These are phyloP conservation scores for Fusarium nodosum DNA, from an alignment of 2,329 filamentous ascomycete species.

Conservation along the genomic window DNA sequence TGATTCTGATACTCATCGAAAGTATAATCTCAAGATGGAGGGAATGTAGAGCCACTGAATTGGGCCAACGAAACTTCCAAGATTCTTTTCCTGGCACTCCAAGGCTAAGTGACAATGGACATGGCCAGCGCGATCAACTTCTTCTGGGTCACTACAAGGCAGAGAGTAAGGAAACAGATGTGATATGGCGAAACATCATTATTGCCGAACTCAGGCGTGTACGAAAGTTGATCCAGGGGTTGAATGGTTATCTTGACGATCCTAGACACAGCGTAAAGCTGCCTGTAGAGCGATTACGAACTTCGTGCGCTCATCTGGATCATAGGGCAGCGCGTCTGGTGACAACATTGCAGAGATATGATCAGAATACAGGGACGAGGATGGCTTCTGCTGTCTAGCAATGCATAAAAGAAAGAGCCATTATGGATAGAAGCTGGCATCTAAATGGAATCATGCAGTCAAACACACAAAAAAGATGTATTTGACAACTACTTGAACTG, in stretches of 20 bases:
- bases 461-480: not conserved
- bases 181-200: slow-evolving; percentile 8
- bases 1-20: slow-evolving; percentile 1
- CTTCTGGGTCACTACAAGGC: not conserved
- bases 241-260: not conserved
- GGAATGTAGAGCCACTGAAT: not conserved
- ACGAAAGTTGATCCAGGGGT: slow-evolving; percentile 1
- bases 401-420: not conserved
- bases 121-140: slow-evolving; percentile 3
- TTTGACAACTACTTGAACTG: slow-evolving; percentile 7
- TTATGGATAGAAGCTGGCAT: not conserved
- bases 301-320: not conserved
- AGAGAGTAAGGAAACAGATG: not conserved
- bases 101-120: not conserved
- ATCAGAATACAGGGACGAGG: not conserved
- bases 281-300: slow-evolving; percentile 1
- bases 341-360: slow-evolving; percentile 1
- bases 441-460: not conserved
- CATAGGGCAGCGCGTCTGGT: not conserved
- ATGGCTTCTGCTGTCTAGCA: not conserved
- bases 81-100: not conserved
- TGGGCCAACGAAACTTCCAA: not conserved
- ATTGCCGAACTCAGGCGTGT: not conserved
- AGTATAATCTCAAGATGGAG: not conserved
- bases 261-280: not conserved